phyloP scores from a whole-genome alignment of 345 rosid genomes.

The Hypericum perforatum region DNA sequence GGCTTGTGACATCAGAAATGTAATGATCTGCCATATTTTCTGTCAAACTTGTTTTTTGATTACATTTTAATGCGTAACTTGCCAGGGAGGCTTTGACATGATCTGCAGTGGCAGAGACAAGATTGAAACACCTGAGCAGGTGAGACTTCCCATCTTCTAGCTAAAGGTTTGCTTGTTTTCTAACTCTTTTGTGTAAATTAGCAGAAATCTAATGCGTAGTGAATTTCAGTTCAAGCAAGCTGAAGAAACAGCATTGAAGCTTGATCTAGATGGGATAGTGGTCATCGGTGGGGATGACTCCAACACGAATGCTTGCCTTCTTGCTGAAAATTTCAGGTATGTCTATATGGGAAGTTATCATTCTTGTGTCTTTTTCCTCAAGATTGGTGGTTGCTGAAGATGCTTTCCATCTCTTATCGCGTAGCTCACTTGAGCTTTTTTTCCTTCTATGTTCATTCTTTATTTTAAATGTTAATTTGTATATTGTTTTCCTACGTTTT shows the following conservation, averaged over 20 bases:
- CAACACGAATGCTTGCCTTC: slow-evolving; percentile 94
- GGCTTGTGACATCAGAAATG: not conserved
- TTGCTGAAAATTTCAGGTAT: slow-evolving; percentile 86
- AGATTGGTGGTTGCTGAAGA: too few relatives aligned
- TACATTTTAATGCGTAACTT: not conserved
- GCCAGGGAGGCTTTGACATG: slow-evolving; percentile 99
- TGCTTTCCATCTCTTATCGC: too few relatives aligned
- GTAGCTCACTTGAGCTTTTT: too few relatives aligned
- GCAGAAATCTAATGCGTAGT: slow-evolving; percentile 5
- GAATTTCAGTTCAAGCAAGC: slow-evolving; percentile 88
- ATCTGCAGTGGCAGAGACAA: slow-evolving; percentile 99
- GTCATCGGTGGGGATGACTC: slow-evolving; percentile 99
- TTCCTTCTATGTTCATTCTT: too few relatives aligned
- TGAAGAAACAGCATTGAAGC: slow-evolving; percentile 80
- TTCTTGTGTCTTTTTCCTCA: not conserved
- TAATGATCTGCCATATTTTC: not conserved
- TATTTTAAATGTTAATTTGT: too few relatives aligned
- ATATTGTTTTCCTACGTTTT: too few relatives aligned
- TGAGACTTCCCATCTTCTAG: slow-evolving; percentile 8
- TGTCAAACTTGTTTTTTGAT: not conserved
- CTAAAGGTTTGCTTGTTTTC: not conserved
- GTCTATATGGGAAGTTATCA: not conserved
- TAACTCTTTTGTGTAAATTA: not conserved
- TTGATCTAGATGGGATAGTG: slow-evolving; percentile 83
- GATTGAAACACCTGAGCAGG: slow-evolving; percentile 98